A percentile compares a stretch with the other conserved stretches of the same genome.
Evolutionary conservation across 2,329 filamentous ascomycete species (phyloP).

Genomic region (Hysterium pulicare): DNA sequence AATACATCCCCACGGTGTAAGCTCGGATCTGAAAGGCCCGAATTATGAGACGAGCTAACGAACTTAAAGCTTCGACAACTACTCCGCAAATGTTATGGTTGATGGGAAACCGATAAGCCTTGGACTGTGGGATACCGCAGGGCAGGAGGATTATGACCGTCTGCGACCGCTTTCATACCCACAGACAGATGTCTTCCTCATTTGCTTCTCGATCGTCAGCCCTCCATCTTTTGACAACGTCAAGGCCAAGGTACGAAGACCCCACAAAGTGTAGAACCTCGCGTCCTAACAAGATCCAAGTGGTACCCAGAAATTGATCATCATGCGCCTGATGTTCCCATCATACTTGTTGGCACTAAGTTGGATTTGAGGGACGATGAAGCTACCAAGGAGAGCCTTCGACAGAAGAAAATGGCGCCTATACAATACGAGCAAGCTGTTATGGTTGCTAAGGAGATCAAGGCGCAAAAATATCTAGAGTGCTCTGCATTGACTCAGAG

Average conservation of each 20-base stretch:
- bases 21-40: conserved; percentile 26
- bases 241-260: conserved; percentile 79
- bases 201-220: conserved; percentile 98
- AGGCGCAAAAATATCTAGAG: conserved; percentile 94
- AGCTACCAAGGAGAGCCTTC: conserved; percentile 74
- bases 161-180: conserved; percentile 94
- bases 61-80: conserved; percentile 82
- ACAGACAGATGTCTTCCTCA: conserved; percentile 96
- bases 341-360: conserved; percentile 96
- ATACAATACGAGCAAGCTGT: conserved; percentile 92
- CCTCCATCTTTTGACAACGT: conserved; percentile 98
- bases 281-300: conserved; percentile 48
- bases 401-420: conserved; percentile 94
- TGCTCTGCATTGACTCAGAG: conserved; percentile 95
- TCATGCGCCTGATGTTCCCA: conserved; percentile 90
- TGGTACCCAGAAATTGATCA: conserved; percentile 98
- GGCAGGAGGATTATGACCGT: conserved; percentile 97
- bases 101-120: conserved; percentile 97
- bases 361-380: conserved; percentile 90
- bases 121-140: conserved; percentile 96
- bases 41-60: conserved; percentile 23
- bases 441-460: conserved; percentile 86
- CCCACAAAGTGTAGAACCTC: background rate
- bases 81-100: conserved; percentile 98
- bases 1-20: conserved; percentile 98